A percentile compares a stretch with the other conserved stretches of the same genome.
Conservation (phyloP, 1,284 basidiomycete species). For the Phellinidium pouzarii region DNA sequence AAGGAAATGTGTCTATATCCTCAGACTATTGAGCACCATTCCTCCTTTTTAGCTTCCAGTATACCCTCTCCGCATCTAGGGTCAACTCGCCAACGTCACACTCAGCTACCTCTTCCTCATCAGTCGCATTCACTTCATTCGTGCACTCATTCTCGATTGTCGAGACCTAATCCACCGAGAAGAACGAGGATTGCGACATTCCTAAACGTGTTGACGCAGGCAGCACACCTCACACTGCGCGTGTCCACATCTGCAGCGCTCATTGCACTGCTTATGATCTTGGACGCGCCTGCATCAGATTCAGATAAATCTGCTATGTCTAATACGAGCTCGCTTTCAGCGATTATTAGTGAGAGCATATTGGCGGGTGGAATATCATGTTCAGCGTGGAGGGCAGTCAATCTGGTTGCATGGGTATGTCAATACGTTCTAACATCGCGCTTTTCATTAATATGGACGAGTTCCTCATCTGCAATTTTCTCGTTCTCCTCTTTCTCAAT, state of each 20-base stretch:
- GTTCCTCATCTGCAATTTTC: no score
- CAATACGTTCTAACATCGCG: not conserved
- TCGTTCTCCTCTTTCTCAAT: no score
- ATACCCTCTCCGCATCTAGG: not conserved
- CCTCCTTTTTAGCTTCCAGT: not conserved
- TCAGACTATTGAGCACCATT: not conserved
- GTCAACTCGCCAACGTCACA: not conserved
- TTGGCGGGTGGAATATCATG: not conserved
- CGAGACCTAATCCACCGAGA: not conserved
- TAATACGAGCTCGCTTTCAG: not conserved
- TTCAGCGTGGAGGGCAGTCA: not conserved
- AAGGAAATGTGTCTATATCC: no score
- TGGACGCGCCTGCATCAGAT: not conserved
- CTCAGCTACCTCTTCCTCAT: not conserved
- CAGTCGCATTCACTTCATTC: not conserved
- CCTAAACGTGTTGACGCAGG: slow-evolving; percentile 1
- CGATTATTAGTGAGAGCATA: not conserved
- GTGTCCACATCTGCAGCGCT: not conserved
- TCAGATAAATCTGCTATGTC: not conserved
- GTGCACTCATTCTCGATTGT: no score
- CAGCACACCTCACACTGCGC: not conserved
- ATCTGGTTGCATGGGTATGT: slow-evolving; percentile 6
- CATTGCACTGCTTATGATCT: slow-evolving; percentile 5
- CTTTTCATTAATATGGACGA: not conserved
- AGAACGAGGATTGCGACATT: not conserved